Percentiles rank a stretch among this genome's conserved stretches.
Evolutionary conservation across 164 flowering plant genomes (phyloP).

Genomic region (Aristolochia contorta): DNA sequence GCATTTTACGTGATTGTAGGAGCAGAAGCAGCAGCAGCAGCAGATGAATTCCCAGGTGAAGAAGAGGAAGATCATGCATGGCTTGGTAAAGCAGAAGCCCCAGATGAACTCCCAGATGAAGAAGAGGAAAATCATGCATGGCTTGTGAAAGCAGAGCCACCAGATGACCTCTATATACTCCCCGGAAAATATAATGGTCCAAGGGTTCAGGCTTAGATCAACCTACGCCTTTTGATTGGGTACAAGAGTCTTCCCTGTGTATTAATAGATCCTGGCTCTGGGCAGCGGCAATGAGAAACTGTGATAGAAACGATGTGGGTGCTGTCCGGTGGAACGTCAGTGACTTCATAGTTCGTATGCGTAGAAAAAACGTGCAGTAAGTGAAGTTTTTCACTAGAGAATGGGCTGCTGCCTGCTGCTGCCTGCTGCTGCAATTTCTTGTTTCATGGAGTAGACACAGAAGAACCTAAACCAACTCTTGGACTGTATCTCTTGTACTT

Average conservation of each 20-base stretch:
- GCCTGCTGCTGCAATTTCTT: no score
- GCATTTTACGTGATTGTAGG: constrained; percentile 7
- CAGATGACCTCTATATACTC: constrained; percentile 80
- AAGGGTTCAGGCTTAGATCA: constrained; percentile 29
- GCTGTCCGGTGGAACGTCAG: no score
- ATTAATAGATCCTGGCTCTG: not conserved
- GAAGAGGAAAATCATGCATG: constrained; percentile 73
- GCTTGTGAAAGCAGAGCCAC: constrained; percentile 70
- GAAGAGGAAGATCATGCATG: constrained; percentile 73
- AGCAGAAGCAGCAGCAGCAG: constrained; percentile 29
- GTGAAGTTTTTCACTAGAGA: no score
- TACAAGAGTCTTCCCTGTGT: not conserved
- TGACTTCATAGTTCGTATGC: no score
- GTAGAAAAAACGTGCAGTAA: no score
- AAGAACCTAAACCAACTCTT: no score
- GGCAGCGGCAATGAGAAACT: no score
- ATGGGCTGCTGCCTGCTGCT: no score
- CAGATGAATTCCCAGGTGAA: constrained; percentile 14
- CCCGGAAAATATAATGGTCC: constrained; percentile 67
- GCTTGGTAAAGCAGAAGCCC: constrained; percentile 68
- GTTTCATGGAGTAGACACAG: no score
- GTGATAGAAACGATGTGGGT: no score
- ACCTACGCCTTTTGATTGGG: not conserved
- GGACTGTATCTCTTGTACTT: no score
- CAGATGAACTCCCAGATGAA: constrained; percentile 13